Evolutionary conservation across 805 yeast genomes (phyloP).

Genomic region (Tetrapisispora iriomotensis): DNA sequence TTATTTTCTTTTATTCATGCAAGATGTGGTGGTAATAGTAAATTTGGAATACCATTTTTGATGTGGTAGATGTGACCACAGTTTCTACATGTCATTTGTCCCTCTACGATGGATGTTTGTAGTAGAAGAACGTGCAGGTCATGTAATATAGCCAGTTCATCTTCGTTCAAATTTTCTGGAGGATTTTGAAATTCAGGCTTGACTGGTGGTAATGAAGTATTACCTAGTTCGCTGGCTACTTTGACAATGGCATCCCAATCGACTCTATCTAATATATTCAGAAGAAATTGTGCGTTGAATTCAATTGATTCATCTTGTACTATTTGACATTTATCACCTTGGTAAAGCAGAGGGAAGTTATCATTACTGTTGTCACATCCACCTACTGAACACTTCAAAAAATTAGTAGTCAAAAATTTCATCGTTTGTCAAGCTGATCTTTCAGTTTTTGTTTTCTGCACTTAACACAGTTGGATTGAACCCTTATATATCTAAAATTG

Average conservation of each 20-base stretch:
- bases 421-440: too few species aligned
- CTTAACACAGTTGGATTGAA: too few species aligned
- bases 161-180: slow-evolving; percentile 32
- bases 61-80: slow-evolving; percentile 84
- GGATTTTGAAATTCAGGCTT: slow-evolving; percentile 42
- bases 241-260: slow-evolving; percentile 79
- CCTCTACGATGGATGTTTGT: slow-evolving; percentile 81
- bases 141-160: slow-evolving; percentile 39
- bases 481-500: too few species aligned
- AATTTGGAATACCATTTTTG: slow-evolving; percentile 89
- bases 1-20: too few species aligned
- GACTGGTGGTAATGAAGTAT: slow-evolving; percentile 44
- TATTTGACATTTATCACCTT: slow-evolving; percentile 48
- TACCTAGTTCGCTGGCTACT: slow-evolving; percentile 72
- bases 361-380: slow-evolving; percentile 63
- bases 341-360: slow-evolving; percentile 71
- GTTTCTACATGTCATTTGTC: slow-evolving; percentile 77
- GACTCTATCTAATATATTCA: slow-evolving; percentile 65
- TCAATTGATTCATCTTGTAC: slow-evolving; percentile 67
- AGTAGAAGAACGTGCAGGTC: slow-evolving; percentile 72
- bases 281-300: slow-evolving; percentile 70
- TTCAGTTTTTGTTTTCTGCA: too few species aligned
- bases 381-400: slow-evolving; percentile 86
- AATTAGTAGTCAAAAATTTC: slow-evolving; percentile 94
- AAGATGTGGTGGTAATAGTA: slow-evolving; percentile 87